These are phyloP conservation scores for Russula vinacea DNA, from an alignment of 768 basidiomycete species.

Conservation along the genomic window DNA sequence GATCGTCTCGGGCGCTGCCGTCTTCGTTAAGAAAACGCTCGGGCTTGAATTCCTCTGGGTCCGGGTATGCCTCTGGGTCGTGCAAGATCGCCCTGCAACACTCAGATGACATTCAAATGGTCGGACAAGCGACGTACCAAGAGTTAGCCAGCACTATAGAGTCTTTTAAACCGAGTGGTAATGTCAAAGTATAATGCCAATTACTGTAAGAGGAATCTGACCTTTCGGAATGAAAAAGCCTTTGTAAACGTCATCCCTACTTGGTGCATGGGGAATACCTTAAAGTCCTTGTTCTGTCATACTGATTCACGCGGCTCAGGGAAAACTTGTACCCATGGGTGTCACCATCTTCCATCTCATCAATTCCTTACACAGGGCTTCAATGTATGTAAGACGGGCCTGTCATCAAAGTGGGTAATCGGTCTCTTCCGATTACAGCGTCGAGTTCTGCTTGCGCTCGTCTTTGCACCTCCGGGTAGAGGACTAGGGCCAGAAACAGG, in stretches of 20 bases:
- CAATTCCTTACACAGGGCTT: not conserved
- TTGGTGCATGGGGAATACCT: constrained; percentile 3
- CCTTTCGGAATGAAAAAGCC: constrained; percentile 22
- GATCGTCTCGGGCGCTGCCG: constrained; percentile 16
- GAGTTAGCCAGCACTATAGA: constrained; percentile 6
- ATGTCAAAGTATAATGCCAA: not conserved
- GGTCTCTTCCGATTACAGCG: constrained; percentile 30
- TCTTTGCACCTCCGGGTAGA: constrained; percentile 15
- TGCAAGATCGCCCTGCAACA: constrained; percentile 19
- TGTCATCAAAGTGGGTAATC: constrained; percentile 35
- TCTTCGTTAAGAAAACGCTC: constrained; percentile 28
- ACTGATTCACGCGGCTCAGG: not conserved
- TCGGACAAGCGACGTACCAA: constrained; percentile 5
- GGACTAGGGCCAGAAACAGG: constrained; percentile 14
- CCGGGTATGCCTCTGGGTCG: constrained; percentile 22
- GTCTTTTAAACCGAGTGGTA: not conserved
- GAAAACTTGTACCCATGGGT: constrained; percentile 8
- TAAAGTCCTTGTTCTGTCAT: not conserved
- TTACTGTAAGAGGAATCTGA: not conserved
- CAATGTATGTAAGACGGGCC: constrained; percentile 7
- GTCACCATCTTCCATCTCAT: not conserved
- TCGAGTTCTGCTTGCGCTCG: constrained; percentile 34
- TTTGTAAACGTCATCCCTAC: constrained; percentile 15
- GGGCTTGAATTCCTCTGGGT: constrained; percentile 25
- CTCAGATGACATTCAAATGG: not conserved